These are phyloP conservation scores for Coelastrella sp. DNA, from an alignment of 139 green algal species.

Conservation along the genomic window DNA sequence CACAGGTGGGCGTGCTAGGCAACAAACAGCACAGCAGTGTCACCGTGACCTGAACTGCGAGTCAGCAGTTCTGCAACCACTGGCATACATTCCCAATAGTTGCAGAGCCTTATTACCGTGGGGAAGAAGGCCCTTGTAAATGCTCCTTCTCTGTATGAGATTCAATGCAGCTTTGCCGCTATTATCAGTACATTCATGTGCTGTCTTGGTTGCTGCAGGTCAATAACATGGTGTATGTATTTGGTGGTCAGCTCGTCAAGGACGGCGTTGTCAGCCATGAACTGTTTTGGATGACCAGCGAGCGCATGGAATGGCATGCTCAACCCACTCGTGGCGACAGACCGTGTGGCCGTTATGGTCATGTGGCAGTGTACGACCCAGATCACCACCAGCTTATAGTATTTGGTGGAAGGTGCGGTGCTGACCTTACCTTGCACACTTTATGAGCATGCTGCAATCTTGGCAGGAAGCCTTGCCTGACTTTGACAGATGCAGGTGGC, in stretches of 20 bases:
- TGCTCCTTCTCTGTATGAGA: no score
- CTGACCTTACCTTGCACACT: background rate
- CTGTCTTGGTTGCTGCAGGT: conserved; percentile 50
- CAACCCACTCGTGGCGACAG: conserved; percentile 57
- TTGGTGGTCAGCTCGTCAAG: conserved; percentile 79
- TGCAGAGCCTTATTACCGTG: no score
- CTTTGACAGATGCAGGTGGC: no score
- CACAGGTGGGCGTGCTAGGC: conserved; percentile 50
- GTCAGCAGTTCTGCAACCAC: background rate
- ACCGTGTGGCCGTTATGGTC: conserved; percentile 43
- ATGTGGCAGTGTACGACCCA: conserved; percentile 70
- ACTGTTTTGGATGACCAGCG: conserved; percentile 81
- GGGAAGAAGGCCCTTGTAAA: no score
- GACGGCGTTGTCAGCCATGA: conserved; percentile 73
- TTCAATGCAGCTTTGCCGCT: no score
- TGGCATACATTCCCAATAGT: background rate
- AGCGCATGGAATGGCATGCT: conserved; percentile 86
- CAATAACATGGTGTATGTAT: conserved; percentile 76
- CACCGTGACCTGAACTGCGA: no score
- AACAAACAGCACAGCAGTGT: no score
- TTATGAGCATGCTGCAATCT: no score
- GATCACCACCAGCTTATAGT: conserved; percentile 79
- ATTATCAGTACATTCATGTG: no score
- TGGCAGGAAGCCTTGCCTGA: no score
- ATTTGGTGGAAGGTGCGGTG: conserved; percentile 78